Conservation (phyloP, 2,329 filamentous ascomycete species). For the Trichoderma semiorbis region DNA sequence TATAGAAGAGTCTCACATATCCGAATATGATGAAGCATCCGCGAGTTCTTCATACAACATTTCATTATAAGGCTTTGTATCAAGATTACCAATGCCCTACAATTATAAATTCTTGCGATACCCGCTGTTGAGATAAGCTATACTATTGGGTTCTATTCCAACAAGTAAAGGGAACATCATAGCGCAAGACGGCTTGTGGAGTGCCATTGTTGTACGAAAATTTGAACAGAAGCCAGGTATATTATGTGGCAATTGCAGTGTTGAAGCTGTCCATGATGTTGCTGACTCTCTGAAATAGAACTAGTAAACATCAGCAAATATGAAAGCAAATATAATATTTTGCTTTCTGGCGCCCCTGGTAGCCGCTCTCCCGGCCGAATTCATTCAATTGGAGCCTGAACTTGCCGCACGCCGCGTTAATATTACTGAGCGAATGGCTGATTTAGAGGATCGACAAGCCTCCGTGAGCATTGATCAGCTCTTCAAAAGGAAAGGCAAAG, state of each 20-base stretch:
- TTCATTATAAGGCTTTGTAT: background rate
- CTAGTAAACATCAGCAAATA: background rate
- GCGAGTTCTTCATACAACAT: background rate
- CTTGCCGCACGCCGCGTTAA: background rate
- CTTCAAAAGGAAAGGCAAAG: background rate
- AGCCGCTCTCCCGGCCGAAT: background rate
- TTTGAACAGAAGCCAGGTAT: background rate
- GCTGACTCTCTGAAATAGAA: background rate
- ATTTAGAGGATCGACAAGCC: background rate
- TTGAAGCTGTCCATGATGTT: background rate
- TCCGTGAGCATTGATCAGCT: background rate
- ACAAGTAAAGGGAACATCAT: background rate
- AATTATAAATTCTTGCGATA: background rate
- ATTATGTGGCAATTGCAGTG: background rate
- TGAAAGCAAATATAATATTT: background rate
- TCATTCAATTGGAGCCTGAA: background rate
- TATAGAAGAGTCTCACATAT: background rate
- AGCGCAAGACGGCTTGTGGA: background rate
- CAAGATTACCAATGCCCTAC: background rate
- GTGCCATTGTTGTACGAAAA: background rate
- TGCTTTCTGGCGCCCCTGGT: background rate
- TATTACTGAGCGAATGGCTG: background rate
- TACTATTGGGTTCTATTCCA: background rate
- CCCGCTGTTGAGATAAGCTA: background rate
- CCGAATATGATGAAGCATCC: too few relatives aligned